Base-by-base conservation (phyloP, 305 asterid species). In the Plantago lanceolata region DNA sequence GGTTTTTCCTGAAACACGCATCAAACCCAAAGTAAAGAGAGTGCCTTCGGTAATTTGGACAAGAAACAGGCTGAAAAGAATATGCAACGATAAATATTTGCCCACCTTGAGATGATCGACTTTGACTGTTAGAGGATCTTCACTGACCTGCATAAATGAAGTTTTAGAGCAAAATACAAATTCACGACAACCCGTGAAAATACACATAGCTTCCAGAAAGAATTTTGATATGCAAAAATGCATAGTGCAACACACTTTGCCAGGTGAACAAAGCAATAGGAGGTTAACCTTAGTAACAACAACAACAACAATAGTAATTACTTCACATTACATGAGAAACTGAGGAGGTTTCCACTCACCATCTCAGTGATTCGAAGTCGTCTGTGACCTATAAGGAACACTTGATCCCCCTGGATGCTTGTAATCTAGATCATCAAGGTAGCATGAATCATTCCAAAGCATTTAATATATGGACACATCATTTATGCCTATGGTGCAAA, bases 81-180 rank as follows among this genome's bases (percentile, higher is more conserved):
- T 19, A 48, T 48, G 47, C 54, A 53, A 57, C 57, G 35, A 66
- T 17, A 19, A 64, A 2, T 16, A 20, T 33, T 19, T 61, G 57
- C 66, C 70, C 76, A 82, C 99, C 97, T 94, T 90, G 78, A 94
- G 92, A 85, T 94, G 99, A 73, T 90, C 97, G 70, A 93, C 84
- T 76, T 82, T 87, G 66, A 93, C 99, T 8, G 88, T 87, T 56
- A 93, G 94, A 53, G 99, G 96, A 78, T 94, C 95, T 73, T 90
- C 99, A 73, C 87, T 83, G 70, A 90, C 99, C 99, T 93, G 85
- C 81, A 81, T 8, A 56, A 61, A 55, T 74, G 44, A 71, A 73
- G 62, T 44, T 57, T 61, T 53, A 68, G 65, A 76, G 68, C 68
- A 63, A 35, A 56, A n/a, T 61, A 50, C 53, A 55, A 66, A 48